Evolutionary conservation across 2,329 filamentous ascomycete species (phyloP).

Genomic region (Aspergillus quadrilineatus): DNA sequence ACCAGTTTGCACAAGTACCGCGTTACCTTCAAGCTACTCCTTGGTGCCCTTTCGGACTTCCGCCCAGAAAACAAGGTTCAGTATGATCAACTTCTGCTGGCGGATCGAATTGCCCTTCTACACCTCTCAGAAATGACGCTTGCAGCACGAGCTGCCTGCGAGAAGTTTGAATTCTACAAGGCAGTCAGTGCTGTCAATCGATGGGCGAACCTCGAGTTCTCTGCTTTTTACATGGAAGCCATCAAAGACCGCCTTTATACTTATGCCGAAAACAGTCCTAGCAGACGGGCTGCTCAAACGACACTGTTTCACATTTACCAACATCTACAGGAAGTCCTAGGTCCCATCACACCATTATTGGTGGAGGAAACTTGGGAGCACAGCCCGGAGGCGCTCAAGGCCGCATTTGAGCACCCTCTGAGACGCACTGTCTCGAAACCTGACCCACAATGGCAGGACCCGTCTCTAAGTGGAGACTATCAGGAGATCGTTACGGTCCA

Average conservation of each 20-base stretch:
- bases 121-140: conserved; percentile 67
- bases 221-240: conserved; percentile 89
- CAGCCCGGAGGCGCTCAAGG: conserved; percentile 63
- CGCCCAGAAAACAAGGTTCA: conserved; percentile 42
- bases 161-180: conserved; percentile 78
- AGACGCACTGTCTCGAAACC: conserved; percentile 37
- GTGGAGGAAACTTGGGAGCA: conserved; percentile 88
- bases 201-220: conserved; percentile 80
- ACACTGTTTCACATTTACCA: conserved; percentile 63
- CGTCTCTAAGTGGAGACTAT: conserved; percentile 50
- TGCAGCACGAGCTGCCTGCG: conserved; percentile 64
- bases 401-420: conserved; percentile 48
- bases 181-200: conserved; percentile 71
- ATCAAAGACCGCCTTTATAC: conserved; percentile 92
- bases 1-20: conserved; percentile 80
- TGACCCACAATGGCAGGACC: conserved; percentile 39
- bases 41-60: conserved; percentile 68
- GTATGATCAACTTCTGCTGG: conserved; percentile 54
- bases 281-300: conserved; percentile 58
- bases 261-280: conserved; percentile 64
- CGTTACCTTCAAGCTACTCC: conserved; percentile 83
- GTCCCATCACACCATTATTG: conserved; percentile 75
- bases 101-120: conserved; percentile 74
- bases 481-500: conserved; percentile 52
- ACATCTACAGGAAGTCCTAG: conserved; percentile 74